Evolutionary conservation across 345 rosid genomes (phyloP), one percentile per base, ranked within the genome.

Genomic region (Conringia planisiliqua): DNA sequence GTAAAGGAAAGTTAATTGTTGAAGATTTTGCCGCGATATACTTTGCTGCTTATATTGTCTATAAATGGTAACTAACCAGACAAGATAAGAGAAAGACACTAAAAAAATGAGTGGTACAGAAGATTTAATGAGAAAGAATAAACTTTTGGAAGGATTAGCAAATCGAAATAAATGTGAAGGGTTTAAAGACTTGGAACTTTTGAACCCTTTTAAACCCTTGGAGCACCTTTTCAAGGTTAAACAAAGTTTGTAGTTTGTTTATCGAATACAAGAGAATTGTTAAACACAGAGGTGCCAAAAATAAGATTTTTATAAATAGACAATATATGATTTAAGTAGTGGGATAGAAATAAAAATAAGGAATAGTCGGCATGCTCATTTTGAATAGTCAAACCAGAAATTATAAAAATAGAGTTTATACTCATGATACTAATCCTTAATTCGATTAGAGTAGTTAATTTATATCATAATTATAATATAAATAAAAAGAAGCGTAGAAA

Each of bases 1-100:
- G 73, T 58, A 57, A 74, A 66, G 67, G n/a, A 11, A 73, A 44
- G 55, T 20, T 16, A 55, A 65, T 65, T 10, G 62, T 62, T 44
- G 50, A 56, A 55, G 71, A 56, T 50, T 39, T 30, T 73, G 47
- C 26, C 18, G 18, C 12, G 42, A 48, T 3, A 4, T 29, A 69
- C 6, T 14, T 42, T 9, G 55, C 27, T 18, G 26, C 7, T 70
- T 43, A 43, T 5, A 12, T 56, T 40, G 29, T 75, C 55, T 22
- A 14, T 38, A 67, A 38, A 17, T 47, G 43, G 60, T 66, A 57
- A 63, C 55, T 20, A 32, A 54, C 24, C 67, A 14, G 48, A 9
- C 3, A 6, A 61, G 40, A 42, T 43, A 42, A 26, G 38, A 11
- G n/a, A n/a, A n/a, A 18, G 38, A 43, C 54, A 43, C 6, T 4